A percentile compares a stretch with the other conserved stretches of the same genome.
Evolutionary conservation across 2,329 filamentous ascomycete genomes (phyloP).

Genomic region (Bipolaris gigantea): DNA sequence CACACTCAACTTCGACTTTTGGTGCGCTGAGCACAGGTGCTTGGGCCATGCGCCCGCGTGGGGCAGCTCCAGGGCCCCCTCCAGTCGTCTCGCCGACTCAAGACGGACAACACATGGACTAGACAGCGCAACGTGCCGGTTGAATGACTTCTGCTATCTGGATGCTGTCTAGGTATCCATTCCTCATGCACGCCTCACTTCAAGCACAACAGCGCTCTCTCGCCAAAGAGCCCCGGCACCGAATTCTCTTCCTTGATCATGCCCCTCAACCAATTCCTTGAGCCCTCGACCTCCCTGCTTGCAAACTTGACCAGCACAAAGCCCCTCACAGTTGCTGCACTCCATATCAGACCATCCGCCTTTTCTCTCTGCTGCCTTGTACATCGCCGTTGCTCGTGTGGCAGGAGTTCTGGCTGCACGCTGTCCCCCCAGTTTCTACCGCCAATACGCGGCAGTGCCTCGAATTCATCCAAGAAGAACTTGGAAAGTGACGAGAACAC

Average conservation of each 20-base stretch:
- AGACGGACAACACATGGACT: conserved; percentile 6
- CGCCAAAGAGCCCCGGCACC: conserved; percentile 71
- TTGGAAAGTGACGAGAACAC: conserved; percentile 66
- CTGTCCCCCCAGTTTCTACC: conserved; percentile 69
- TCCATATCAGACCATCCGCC: conserved; percentile 41
- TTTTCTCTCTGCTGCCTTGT: conserved; percentile 62
- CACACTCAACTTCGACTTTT: conserved; percentile 19
- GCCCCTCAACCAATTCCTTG: conserved; percentile 73
- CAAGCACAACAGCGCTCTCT: conserved; percentile 74
- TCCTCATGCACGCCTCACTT: conserved; percentile 20
- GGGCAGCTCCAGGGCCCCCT: conserved; percentile 2
- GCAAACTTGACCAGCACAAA: conserved; percentile 93
- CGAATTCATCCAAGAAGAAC: conserved; percentile 81
- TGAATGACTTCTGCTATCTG: not conserved
- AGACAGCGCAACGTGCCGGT: conserved; percentile 1
- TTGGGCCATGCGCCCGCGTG: conserved; percentile 14
- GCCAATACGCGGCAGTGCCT: conserved; percentile 76
- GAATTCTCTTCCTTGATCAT: conserved; percentile 77
- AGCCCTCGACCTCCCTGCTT: conserved; percentile 77
- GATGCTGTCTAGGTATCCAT: not conserved
- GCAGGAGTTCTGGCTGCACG: conserved; percentile 42
- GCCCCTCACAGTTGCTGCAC: conserved; percentile 49
- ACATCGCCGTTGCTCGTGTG: conserved; percentile 54
- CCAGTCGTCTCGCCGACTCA: not conserved
- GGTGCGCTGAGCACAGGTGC: conserved; percentile 6